These are phyloP conservation scores for Alternaria sp. DNA, from an alignment of 2,329 filamentous ascomycete species.

Conservation along the genomic window DNA sequence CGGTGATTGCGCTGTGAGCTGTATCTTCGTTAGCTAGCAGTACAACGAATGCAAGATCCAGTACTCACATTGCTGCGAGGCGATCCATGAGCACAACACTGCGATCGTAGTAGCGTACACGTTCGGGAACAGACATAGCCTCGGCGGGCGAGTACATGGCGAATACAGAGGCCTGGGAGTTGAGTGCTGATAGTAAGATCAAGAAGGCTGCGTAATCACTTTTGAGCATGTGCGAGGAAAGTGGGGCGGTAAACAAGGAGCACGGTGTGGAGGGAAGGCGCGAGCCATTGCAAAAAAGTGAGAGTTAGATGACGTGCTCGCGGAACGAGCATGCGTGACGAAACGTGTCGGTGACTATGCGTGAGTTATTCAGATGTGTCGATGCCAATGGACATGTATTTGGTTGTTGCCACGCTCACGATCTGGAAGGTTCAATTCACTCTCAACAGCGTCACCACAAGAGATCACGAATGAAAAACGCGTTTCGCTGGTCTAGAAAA, in stretches of 20 bases:
- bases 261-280: not conserved
- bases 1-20: conserved; percentile 6
- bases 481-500: accelerated
- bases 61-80: not conserved
- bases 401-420: not conserved
- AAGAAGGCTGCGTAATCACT: not conserved
- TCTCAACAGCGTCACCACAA: not conserved
- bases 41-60: not conserved
- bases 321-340: not conserved
- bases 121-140: not conserved
- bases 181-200: not conserved
- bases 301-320: not conserved
- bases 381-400: not conserved
- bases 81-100: not conserved
- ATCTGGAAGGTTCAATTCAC: not conserved
- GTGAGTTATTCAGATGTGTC: not conserved
- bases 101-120: not conserved
- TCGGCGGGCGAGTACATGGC: not conserved
- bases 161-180: not conserved
- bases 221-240: not conserved
- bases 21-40: not conserved
- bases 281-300: not conserved
- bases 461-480: not conserved
- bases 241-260: conserved; percentile 2
- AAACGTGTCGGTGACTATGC: not conserved